Conservation (phyloP, 2,329 filamentous ascomycete species). For the Hansfordia pulvinata region DNA sequence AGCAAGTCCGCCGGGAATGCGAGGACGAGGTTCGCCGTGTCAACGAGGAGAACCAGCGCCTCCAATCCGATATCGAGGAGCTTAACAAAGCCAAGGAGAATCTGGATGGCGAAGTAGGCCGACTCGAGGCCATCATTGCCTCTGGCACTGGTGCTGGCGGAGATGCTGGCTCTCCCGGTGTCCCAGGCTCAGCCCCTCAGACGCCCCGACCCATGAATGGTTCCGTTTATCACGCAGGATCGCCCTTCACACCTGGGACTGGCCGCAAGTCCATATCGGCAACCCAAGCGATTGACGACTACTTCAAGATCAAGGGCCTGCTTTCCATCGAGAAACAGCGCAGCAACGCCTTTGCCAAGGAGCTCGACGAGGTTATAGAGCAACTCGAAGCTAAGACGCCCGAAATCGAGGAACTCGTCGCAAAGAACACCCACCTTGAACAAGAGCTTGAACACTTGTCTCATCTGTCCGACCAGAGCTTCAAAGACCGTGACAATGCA, state of each 20-base stretch:
- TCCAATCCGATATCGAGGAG: slow-evolving; percentile 30
- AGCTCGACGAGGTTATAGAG: slow-evolving; percentile 75
- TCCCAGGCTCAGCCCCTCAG: slow-evolving; percentile 37
- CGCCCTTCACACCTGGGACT: slow-evolving; percentile 50
- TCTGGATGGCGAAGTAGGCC: slow-evolving; percentile 39
- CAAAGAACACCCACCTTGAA: slow-evolving; percentile 68
- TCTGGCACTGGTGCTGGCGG: slow-evolving; percentile 21
- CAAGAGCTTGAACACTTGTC: slow-evolving; percentile 77
- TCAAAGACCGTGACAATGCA: slow-evolving; percentile 65
- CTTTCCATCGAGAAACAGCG: slow-evolving; percentile 62
- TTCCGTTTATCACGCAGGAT: slow-evolving; percentile 37
- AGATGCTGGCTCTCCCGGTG: slow-evolving; percentile 21
- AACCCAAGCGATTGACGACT: slow-evolving; percentile 49
- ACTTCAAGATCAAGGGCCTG: slow-evolving; percentile 56
- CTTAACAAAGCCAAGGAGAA: slow-evolving; percentile 34
- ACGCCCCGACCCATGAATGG: slow-evolving; percentile 46
- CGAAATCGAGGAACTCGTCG: slow-evolving; percentile 73
- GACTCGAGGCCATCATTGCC: slow-evolving; percentile 34
- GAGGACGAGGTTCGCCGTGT: slow-evolving; percentile 44
- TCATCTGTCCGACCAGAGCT: slow-evolving; percentile 67
- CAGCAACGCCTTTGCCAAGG: slow-evolving; percentile 58
- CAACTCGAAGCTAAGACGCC: slow-evolving; percentile 78
- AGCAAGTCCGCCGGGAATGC: slow-evolving; percentile 53
- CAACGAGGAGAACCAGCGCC: slow-evolving; percentile 42
- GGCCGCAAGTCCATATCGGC: slow-evolving; percentile 45